Evolutionary conservation across 1,284 basidiomycete species (phyloP), one percentile per base, ranked within the genome.

Genomic region (Cronartium quercuum): DNA sequence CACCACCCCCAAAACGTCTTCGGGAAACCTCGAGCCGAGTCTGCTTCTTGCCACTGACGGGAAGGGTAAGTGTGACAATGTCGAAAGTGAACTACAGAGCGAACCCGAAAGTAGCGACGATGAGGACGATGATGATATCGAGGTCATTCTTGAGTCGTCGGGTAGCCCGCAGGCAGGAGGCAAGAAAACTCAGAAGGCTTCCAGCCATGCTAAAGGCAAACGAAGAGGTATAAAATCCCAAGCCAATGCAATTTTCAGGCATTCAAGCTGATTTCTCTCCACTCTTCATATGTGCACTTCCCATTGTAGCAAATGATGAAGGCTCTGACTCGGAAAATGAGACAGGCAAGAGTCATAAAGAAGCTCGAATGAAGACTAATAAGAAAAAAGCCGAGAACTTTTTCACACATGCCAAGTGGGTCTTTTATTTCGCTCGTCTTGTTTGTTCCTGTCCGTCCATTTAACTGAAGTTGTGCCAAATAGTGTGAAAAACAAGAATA

Each of bases 301-400:
- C 29, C 1, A 0, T 40, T 41, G 37, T 24, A 37, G 37, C 24
- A 29, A 38, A 74, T 51, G 13, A 60, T n/a, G 37, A 13, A 5
- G 55, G 24, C 13, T 10, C 6, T 13, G 41, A 55, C 10, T 58
- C 70, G 44, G 38, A 29, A 6, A 34, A 65, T 41, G 51, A 63
- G 3, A 60, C 21, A 2, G 35, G 13, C 6, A 60, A 57, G 37
- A 47, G 38, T 6, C n/a, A 42, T 40, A 75, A 75, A 60, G 71
- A 66, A 12, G 65, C 71, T 47, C 47, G 71, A 13, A 75, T 67
- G 71, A 75, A 64, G n/a, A 75, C 71, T 2, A 75, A 75, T 40
- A 75, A 75, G 21, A 60, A 62, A 24, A 75, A 75, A 63, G 15
- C 64, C 1, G 71, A 75, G 57, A 75, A 75, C 38, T 75, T 75